A percentile compares a stretch with the other conserved stretches of the same genome.
Evolutionary conservation across 805 yeast genomes (phyloP).

Genomic region (Saccharomycopsis fodiens): DNA sequence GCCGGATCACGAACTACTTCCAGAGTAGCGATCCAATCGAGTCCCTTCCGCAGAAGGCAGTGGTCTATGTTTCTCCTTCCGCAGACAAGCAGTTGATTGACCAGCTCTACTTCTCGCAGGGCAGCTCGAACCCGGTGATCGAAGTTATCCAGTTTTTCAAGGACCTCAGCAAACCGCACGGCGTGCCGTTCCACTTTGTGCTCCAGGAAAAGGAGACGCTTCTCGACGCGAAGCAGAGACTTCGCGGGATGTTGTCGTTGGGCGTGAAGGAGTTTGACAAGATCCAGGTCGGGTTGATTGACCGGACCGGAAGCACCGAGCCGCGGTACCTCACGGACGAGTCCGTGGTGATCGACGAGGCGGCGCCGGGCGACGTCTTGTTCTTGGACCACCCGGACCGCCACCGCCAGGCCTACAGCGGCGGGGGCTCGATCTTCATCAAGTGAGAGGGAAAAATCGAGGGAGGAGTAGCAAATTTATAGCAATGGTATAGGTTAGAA

Average conservation of each 20-base stretch:
- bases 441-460: too few species aligned
- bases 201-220: conserved; percentile 61
- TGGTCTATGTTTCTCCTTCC: not conserved
- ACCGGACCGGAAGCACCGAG: conserved; percentile 23
- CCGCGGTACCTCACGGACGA: conserved; percentile 32
- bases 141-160: conserved; percentile 74
- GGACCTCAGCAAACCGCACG: conserved; percentile 58
- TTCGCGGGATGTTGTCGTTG: conserved; percentile 64
- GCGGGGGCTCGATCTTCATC: conserved; percentile 54
- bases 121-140: conserved; percentile 31
- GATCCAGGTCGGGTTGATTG: conserved; percentile 54
- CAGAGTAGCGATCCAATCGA: not conserved
- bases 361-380: conserved; percentile 44
- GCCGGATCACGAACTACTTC: not conserved
- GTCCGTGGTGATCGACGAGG: conserved; percentile 38
- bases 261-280: conserved; percentile 77
- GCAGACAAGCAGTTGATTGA: not conserved
- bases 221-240: conserved; percentile 52
- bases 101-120: not conserved
- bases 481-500: too few species aligned
- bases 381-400: conserved; percentile 89
- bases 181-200: conserved; percentile 80
- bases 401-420: conserved; percentile 37
- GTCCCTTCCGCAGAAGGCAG: not conserved
- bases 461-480: too few species aligned